Evolutionary conservation across 345 rosid genomes (phyloP).

Genomic region (Eucalyptus marginata): DNA sequence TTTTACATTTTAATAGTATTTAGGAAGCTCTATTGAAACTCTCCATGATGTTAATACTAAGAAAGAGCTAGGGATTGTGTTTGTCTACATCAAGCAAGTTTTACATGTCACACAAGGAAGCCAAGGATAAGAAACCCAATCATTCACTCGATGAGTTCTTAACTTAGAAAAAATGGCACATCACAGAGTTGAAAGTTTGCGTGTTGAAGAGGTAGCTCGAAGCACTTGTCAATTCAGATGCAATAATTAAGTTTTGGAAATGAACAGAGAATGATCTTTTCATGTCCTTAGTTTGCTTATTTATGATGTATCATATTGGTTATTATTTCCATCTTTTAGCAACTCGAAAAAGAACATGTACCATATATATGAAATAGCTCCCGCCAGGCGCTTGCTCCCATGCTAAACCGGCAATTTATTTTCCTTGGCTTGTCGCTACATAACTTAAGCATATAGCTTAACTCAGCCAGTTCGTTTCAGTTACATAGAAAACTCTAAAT

Average conservation of each 20-base stretch:
- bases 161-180: background rate
- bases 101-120: background rate
- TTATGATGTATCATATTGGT: background rate
- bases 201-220: background rate
- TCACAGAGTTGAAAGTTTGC: background rate
- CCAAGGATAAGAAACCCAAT: background rate
- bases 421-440: background rate
- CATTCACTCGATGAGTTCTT: background rate
- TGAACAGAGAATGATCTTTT: background rate
- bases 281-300: background rate
- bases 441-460: background rate
- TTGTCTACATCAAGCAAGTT: background rate
- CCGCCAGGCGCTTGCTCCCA: background rate
- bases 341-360: background rate
- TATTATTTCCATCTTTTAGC: background rate
- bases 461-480: background rate
- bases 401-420: background rate
- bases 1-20: background rate
- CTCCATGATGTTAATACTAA: background rate
- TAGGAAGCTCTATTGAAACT: background rate
- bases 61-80: background rate
- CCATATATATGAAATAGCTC: background rate
- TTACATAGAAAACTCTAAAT: background rate
- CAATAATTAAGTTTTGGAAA: background rate
- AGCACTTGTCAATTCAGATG: background rate